Evolutionary conservation across 2,329 filamentous ascomycete species (phyloP).

Genomic region (Aspergillus bombycis): DNA sequence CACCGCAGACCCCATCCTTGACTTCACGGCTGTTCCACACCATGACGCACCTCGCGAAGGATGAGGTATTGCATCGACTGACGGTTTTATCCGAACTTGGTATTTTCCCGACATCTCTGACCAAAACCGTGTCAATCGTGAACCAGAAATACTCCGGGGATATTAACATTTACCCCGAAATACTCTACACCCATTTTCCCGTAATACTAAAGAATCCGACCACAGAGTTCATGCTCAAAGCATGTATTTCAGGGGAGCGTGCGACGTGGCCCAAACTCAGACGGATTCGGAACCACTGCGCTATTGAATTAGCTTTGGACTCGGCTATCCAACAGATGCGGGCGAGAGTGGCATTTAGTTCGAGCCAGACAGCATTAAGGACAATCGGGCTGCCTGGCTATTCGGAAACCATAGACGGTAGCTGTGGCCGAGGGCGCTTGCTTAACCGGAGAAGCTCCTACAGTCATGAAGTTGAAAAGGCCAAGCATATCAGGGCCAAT

Average conservation of each 20-base stretch:
- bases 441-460: conserved; percentile 35
- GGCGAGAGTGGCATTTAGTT: conserved; percentile 40
- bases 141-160: conserved; percentile 93
- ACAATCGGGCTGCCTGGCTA: conserved; percentile 20
- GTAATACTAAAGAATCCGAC: conserved; percentile 82
- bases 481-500: conserved; percentile 9
- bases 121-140: conserved; percentile 77
- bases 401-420: conserved; percentile 28
- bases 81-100: conserved; percentile 80
- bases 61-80: conserved; percentile 78
- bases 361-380: conserved; percentile 27
- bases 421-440: conserved; percentile 23
- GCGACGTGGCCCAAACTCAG: conserved; percentile 92
- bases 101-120: conserved; percentile 75
- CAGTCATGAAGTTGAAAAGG: conserved; percentile 33
- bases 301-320: conserved; percentile 79
- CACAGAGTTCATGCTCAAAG: conserved; percentile 79
- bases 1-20: conserved; percentile 33
- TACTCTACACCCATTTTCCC: conserved; percentile 73
- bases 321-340: conserved; percentile 45
- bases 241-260: conserved; percentile 75
- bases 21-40: conserved; percentile 63
- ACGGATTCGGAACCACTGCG: conserved; percentile 81
- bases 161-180: conserved; percentile 87
- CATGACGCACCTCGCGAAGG: conserved; percentile 73